Base-by-base conservation (phyloP, 1,139 yeast species). In the Trichomonascaceae sp. region DNA sequence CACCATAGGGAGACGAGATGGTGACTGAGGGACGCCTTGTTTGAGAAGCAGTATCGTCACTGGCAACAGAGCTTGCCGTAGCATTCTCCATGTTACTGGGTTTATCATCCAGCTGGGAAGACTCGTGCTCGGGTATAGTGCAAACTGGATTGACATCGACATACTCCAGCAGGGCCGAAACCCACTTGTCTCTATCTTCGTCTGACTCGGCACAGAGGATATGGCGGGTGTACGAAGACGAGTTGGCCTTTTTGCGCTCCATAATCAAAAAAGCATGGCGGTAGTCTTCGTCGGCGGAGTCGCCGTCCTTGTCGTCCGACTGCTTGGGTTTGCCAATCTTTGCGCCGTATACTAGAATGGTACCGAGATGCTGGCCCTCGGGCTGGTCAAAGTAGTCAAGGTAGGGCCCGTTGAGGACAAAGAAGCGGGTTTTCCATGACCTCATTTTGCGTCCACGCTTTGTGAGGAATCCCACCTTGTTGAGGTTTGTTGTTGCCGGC, bases 151-250 rank as follows among this genome's bases (percentile, higher is more conserved):
- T 32, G 22, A 34, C 28, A 13, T 43, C 43, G 3, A 56, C 53
- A 34, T 63, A 62, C 39, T 70, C 76, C 28, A 75, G 63, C 43
- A 79, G 57, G 1, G 71, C 66, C 15, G 71, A 64, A 17, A 78
- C 71, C 95, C 95, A 81, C 4, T 66, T 66, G 45, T 81, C 93
- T 35, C 94, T 69, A 47, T 84, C 94, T 23, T 63, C 66, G 35
- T 79, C 82, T 1, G 79, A 72, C 52, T 85, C 95, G 2, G 93
- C 84, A 56, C 93, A 84, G 40, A 85, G 67, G 34, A 76, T 70
- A 52, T 80, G 85, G 39, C 74, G 75, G 2, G 72, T 68, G 26
- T 51, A 54, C 2, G 72, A 62, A n/a, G 70, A 57, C 16, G 27
- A 22, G 32, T 71, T 68, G 45, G 71, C 74, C 41, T 67, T 70